Base-by-base conservation (phyloP, 371 early-diverging fungal genomes). In the Mucor saturninus region DNA sequence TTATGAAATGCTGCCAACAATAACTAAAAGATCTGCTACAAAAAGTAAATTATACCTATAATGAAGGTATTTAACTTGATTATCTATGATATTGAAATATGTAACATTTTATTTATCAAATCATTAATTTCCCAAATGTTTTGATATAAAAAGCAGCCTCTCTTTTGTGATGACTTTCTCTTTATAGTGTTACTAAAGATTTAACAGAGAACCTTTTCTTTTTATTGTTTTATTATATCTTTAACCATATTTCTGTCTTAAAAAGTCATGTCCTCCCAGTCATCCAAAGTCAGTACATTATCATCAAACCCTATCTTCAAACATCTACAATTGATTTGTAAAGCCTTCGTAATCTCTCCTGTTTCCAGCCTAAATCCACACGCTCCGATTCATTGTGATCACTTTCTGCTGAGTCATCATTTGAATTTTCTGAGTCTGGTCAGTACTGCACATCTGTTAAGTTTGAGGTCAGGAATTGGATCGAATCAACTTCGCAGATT, bases 1-100 rank as follows among this genome's bases (percentile, higher is more conserved):
- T 21, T 46, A 15, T 46, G 46, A 46, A 46, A 21, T 46, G 21
- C 46, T 21, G 26, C 46, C 46, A 46, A 26, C 46, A 46, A 46
- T 21, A 46, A 46, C 7, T 46, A 21, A 46, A 46, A 46, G 26
- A 21, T 10, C 43, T 6, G 35, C 1, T 35, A 35, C 8, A 6
- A 35, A 35, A 35, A 35, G 42, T 13, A 42, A 42, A 42, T 21
- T 21, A 21, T 21, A 21, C 21, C 21, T 21, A 42, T 10, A 9
- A 42, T 42, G 11, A 42, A 4, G 42, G 11, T 42, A 42, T 42
- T 42, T 42, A 42, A n/a, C 42, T 42, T n/a, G 11, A 42, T 10
- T 42, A n/a, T 42, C 14, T 42, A 42, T 42, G n/a, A 42, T 42
- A 42, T 3, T 42, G 42, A 10, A 11, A 42, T 42, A 42, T 42